These are phyloP conservation scores for Dillenia suffruticosa DNA, from an alignment of 164 flowering plant genomes.

Conservation along the genomic window DNA sequence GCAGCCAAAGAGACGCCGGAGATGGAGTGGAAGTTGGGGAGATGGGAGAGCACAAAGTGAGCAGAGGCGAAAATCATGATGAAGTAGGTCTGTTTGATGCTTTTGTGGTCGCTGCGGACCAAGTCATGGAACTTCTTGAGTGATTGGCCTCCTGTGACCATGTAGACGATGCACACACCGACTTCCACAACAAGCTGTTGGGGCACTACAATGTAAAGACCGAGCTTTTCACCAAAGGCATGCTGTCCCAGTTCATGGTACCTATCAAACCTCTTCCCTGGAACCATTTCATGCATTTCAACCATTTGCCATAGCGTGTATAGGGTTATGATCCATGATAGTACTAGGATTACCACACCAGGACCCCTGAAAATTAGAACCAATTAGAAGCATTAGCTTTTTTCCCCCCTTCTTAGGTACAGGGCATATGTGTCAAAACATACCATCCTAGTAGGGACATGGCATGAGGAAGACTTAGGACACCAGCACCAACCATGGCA, in stretches of 20 bases:
- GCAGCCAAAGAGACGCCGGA: conserved; percentile 57
- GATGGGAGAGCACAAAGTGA: conserved; percentile 52
- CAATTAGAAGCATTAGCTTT: no score
- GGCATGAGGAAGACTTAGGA: conserved; percentile 57
- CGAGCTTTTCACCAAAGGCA: conserved; percentile 57
- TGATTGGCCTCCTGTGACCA: conserved; percentile 69
- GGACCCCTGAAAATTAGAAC: not conserved
- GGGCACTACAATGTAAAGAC: conserved; percentile 53
- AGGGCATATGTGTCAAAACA: not conserved
- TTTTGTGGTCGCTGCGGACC: conserved; percentile 28
- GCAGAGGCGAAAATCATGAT: conserved; percentile 57
- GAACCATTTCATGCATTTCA: conserved; percentile 60
- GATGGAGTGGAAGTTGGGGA: conserved; percentile 66
- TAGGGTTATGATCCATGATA: conserved; percentile 59
- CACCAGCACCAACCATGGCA: conserved; percentile 73
- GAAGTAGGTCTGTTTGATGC: conserved; percentile 49
- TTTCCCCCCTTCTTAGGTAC: no score
- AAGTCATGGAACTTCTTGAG: conserved; percentile 49
- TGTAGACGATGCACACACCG: conserved; percentile 56
- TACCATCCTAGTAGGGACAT: conserved; percentile 70
- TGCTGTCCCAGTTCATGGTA: conserved; percentile 64
- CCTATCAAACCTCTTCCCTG: conserved; percentile 59
- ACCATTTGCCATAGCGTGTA: conserved; percentile 69
- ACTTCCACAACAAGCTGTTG: conserved; percentile 56
- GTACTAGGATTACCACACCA: conserved; percentile 24